phyloP scores from a whole-genome alignment of 148 eudicot species.

The Cornus suecica region DNA sequence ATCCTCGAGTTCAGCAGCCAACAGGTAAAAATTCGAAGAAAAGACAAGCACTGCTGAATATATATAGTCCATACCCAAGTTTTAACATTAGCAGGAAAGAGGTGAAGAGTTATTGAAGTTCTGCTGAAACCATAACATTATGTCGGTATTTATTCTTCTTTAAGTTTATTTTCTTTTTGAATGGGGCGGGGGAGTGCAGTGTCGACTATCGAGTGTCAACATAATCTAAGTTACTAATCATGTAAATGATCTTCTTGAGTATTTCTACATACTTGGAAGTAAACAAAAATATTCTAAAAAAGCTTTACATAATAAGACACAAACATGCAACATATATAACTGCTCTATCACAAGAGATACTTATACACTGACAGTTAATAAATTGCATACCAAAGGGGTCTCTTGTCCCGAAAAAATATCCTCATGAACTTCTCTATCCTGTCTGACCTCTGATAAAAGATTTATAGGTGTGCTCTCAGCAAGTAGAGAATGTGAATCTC shows the following conservation, averaged over 20 bases:
- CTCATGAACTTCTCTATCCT: conserved; percentile 54
- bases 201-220: not conserved
- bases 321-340: not conserved
- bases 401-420: conserved; percentile 63
- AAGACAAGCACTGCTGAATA: not conserved
- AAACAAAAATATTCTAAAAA: not conserved
- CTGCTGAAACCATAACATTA: not conserved
- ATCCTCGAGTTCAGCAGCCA: not conserved
- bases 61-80: not conserved
- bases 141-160: not conserved
- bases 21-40: not conserved
- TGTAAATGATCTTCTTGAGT: not conserved
- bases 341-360: not conserved
- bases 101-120: not conserved
- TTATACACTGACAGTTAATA: not conserved
- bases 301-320: not conserved
- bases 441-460: conserved; percentile 50
- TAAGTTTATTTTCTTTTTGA: not conserved
- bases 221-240: not conserved
- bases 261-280: not conserved
- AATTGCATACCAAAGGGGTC: conserved; percentile 74
- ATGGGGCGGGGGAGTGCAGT: not conserved
- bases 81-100: too few species aligned
- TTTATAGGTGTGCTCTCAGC: conserved; percentile 60
- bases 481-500: conserved; percentile 59